These are phyloP conservation scores for Fusarium globosum DNA, from an alignment of 2,329 filamentous ascomycete genomes.

Conservation along the genomic window DNA sequence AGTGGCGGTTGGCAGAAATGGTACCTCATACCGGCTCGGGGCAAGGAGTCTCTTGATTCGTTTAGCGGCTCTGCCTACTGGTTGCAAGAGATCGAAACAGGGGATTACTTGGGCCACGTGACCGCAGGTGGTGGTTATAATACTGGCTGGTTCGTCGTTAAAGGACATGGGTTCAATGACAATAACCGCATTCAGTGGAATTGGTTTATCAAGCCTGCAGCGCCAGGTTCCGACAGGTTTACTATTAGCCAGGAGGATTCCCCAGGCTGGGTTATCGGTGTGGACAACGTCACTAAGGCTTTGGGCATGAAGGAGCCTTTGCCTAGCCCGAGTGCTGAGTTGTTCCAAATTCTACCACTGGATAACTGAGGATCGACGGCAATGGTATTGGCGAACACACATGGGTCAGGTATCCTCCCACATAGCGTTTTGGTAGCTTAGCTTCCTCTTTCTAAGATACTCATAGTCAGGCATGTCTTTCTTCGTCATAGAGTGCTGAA, in stretches of 20 bases:
- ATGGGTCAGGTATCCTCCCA: accelerated
- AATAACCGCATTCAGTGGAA: too few relatives aligned
- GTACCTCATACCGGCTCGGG: background rate
- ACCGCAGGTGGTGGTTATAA: accelerated
- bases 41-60: accelerated
- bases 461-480: accelerated
- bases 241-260: background rate
- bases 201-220: background rate
- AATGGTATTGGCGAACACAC: accelerated
- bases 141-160: accelerated
- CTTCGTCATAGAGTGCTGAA: accelerated
- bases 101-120: background rate
- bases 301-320: accelerated
- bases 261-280: background rate
- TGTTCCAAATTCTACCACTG: background rate
- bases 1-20: background rate
- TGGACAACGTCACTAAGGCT: background rate
- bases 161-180: background rate
- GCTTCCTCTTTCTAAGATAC: accelerated
- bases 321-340: background rate
- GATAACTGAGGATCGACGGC: background rate
- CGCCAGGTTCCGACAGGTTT: background rate
- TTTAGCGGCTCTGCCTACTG: background rate
- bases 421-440: accelerated
- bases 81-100: background rate